Evolutionary conservation across 225 moss, liverwort and hornwort species (phyloP), one percentile per base, ranked within the genome.

Genomic region (Bryum argenteum): DNA sequence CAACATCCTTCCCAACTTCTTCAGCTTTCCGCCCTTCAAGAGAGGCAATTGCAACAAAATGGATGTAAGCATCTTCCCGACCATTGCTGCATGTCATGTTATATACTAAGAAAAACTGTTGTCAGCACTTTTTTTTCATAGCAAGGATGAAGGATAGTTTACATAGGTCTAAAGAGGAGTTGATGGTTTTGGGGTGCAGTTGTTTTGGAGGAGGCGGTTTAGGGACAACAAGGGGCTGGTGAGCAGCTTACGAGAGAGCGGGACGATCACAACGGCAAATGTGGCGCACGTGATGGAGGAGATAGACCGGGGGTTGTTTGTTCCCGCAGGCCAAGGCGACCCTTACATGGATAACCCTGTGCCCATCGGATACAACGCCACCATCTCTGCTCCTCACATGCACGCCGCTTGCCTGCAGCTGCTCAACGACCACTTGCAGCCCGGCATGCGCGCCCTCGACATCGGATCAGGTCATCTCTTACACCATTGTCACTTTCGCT

Each of bases 351-450:
- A 87, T 67, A 70, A 58, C 60, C 87, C 83, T 54, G 58, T 83
- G 73, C 81, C 73, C 28, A 83, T 87, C 28, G 87, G 87, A 38
- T 87, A 69, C 51, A 87, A 87, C 52, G 91, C 91, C 17, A 93
- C 93, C 43, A 91, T 93, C 3, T 93, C 91, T 39, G 93, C 93
- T 26, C 93, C 91, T 52, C 91, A 93, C 79, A 91, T 93, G 93
- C 93, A 93, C 75, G 91, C 87, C 47, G 74, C 85, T 21, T 93
- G 93, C 79, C 87, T 93, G 53, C 64, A 72, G 61, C 82, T 91
- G 62, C 89, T 93, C 8, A 73, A 82, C 38, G 72, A 82, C 43
- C 81, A 93, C 43, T 74, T 93, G 77, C 91, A 86, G 72, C 89
- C 91, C 69, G 91, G 91, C 65, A 91, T 84, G 87, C 87, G 64